Conservation (phyloP, 257 asterid species). For the Eucommia ulmoides region DNA sequence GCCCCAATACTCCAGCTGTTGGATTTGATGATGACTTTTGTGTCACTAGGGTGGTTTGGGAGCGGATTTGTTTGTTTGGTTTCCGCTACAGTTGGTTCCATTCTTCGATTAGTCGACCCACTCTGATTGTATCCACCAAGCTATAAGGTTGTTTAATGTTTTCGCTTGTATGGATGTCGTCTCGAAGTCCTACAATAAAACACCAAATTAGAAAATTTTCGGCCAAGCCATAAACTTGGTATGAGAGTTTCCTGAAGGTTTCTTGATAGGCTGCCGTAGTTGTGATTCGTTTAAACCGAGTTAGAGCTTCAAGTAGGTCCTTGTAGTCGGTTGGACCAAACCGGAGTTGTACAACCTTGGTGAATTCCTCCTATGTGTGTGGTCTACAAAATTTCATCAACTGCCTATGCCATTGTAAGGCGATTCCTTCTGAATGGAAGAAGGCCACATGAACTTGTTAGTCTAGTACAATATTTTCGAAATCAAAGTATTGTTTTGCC, state of each 20-base stretch:
- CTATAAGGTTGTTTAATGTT: too few species aligned
- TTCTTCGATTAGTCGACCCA: too few species aligned
- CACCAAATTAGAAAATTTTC: too few species aligned
- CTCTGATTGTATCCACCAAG: too few species aligned
- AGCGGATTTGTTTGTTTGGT: too few species aligned
- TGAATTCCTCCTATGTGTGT: not conserved
- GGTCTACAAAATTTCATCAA: not conserved
- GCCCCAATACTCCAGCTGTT: too few species aligned
- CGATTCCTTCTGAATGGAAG: not conserved
- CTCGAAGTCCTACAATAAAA: too few species aligned
- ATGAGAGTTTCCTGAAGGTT: not conserved
- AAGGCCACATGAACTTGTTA: not conserved
- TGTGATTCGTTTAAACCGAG: not conserved
- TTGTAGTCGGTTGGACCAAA: not conserved
- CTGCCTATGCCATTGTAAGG: not conserved
- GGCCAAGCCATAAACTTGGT: not conserved
- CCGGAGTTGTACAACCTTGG: not conserved
- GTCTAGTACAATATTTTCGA: not conserved
- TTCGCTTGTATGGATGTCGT: too few species aligned
- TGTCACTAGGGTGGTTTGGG: too few species aligned
- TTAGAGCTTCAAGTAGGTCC: not conserved
- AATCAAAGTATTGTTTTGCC: not conserved
- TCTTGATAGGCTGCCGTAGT: not conserved
- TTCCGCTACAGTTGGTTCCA: too few species aligned
- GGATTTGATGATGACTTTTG: too few species aligned